Evolutionary conservation across 2,329 filamentous ascomycete genomes (phyloP).

Genomic region (Arthroderma uncinatum): DNA sequence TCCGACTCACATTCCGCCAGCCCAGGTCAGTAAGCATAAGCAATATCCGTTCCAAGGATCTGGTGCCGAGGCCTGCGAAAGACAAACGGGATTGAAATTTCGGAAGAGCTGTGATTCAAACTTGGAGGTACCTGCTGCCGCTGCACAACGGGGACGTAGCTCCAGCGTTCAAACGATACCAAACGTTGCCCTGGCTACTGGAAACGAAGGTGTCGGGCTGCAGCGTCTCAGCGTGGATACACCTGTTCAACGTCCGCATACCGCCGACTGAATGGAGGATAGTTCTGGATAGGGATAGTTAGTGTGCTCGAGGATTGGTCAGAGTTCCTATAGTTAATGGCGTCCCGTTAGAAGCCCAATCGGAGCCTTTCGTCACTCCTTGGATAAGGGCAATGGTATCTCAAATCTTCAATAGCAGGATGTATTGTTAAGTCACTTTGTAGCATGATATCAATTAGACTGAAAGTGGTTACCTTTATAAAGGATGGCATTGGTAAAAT

Average conservation of each 20-base stretch:
- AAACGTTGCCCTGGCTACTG: background rate
- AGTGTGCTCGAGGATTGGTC: too few species aligned
- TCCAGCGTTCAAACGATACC: background rate
- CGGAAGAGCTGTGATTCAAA: background rate
- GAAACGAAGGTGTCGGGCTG: background rate
- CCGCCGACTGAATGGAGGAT: background rate
- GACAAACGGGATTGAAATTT: background rate
- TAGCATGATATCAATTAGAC: background rate
- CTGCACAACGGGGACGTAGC: background rate
- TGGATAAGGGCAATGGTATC: background rate
- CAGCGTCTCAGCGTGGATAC: background rate
- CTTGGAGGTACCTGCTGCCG: background rate
- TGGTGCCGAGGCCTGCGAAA: background rate
- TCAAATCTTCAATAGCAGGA: background rate
- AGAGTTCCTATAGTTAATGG: too few species aligned
- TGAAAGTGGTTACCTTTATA: background rate
- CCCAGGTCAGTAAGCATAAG: background rate
- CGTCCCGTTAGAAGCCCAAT: background rate
- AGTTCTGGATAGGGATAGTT: background rate
- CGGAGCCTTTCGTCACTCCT: background rate
- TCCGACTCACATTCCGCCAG: background rate
- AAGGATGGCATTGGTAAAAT: background rate
- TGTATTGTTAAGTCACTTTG: background rate
- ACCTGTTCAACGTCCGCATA: background rate
- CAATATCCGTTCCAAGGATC: background rate